phyloP scores from a whole-genome alignment of 2,329 filamentous ascomycete species.

The Penicillium verrucosum region DNA sequence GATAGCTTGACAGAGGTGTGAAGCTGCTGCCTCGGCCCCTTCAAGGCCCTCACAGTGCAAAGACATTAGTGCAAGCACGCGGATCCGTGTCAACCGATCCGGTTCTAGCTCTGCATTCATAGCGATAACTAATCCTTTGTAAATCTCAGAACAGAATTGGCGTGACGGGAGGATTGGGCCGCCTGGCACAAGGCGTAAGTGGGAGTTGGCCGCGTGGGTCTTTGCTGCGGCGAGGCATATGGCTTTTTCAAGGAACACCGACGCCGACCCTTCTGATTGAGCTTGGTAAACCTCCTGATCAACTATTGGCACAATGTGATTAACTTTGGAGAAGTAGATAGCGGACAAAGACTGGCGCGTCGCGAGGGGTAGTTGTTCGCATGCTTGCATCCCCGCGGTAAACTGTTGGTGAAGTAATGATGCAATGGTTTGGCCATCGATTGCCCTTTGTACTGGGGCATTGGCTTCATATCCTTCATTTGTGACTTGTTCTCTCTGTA shows the following conservation, averaged over 20 bases:
- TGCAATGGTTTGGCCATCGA: slow-evolving; percentile 8
- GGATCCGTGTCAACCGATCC: slow-evolving; percentile 38
- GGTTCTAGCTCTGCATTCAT: slow-evolving; percentile 39
- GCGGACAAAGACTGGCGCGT: slow-evolving; percentile 33
- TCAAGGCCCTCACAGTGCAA: slow-evolving; percentile 42
- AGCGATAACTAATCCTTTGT: slow-evolving; percentile 36
- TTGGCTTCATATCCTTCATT: background rate
- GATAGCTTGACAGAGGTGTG: slow-evolving; percentile 41
- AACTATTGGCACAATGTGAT: slow-evolving; percentile 39
- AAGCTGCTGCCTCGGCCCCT: slow-evolving; percentile 40
- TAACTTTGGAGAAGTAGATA: slow-evolving; percentile 39
- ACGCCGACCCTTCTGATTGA: slow-evolving; percentile 26
- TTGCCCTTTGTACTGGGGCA: background rate
- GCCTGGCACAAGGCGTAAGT: slow-evolving; percentile 31
- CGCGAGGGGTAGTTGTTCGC: slow-evolving; percentile 30
- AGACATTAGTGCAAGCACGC: slow-evolving; percentile 40
- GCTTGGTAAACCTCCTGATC: slow-evolving; percentile 28
- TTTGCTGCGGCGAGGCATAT: slow-evolving; percentile 43
- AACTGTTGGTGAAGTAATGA: slow-evolving; percentile 26
- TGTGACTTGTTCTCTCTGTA: slow-evolving; percentile 1
- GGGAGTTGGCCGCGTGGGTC: slow-evolving; percentile 30
- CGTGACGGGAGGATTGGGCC: slow-evolving; percentile 34
- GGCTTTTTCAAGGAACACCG: slow-evolving; percentile 39
- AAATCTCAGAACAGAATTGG: slow-evolving; percentile 39
- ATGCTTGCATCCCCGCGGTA: slow-evolving; percentile 26